A percentile compares a stretch with the other conserved stretches of the same genome.
These are phyloP conservation scores for Talaromyces verruculosus DNA, from an alignment of 2,329 filamentous ascomycete genomes.

Conservation along the genomic window DNA sequence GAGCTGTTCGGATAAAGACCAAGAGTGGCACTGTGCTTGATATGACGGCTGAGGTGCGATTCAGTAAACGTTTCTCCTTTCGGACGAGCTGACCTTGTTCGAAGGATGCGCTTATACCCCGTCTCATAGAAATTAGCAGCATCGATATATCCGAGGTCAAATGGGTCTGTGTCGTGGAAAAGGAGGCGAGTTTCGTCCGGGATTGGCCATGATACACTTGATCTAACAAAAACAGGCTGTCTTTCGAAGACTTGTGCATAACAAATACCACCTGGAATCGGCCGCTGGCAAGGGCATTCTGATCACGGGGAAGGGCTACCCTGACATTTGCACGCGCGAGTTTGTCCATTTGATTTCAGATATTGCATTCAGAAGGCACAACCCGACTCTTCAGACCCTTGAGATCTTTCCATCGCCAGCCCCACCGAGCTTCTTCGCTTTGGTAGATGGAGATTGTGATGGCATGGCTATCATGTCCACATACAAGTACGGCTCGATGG, in stretches of 20 bases:
- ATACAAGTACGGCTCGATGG: conserved; percentile 62
- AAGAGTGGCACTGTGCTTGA: conserved; percentile 35
- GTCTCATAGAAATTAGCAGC: conserved; percentile 44
- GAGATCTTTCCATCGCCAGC: conserved; percentile 26
- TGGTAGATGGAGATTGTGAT: conserved; percentile 63
- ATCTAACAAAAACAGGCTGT: conserved; percentile 50
- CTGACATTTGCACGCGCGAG: conserved; percentile 58
- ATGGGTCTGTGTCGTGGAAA: conserved; percentile 65
- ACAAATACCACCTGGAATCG: conserved; percentile 45
- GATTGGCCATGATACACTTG: not conserved
- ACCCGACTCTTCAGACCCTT: not conserved
- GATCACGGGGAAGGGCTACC: conserved; percentile 66
- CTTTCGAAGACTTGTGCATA: conserved; percentile 57
- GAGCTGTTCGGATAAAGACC: conserved; percentile 33
- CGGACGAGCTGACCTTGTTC: not conserved
- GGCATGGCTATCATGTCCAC: conserved; percentile 62
- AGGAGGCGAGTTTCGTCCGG: conserved; percentile 51
- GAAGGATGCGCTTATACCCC: conserved; percentile 58
- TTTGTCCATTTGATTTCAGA: conserved; percentile 52
- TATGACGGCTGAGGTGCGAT: conserved; percentile 33
- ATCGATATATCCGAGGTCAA: conserved; percentile 48
- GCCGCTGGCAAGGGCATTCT: conserved; percentile 52
- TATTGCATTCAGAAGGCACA: conserved; percentile 22
- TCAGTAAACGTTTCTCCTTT: not conserved
- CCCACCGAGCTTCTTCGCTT: conserved; percentile 50